Base-by-base conservation (phyloP, 495 filamentous ascomycete genomes). In the Annulohypoxylon stygium region DNA sequence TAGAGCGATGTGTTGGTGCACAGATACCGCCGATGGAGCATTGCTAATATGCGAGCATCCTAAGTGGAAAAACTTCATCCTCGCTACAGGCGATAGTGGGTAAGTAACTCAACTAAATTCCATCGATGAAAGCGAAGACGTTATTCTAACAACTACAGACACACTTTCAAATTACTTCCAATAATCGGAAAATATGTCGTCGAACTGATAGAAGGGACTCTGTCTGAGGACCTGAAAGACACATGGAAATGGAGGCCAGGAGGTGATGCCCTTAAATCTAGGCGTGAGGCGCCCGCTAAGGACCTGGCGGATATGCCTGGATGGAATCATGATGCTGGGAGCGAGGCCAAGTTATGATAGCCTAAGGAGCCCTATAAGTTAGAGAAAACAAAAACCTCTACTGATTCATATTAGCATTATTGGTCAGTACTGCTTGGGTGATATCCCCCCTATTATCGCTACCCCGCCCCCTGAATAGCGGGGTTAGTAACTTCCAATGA, bases 1-100 rank as follows among this genome's bases (percentile, higher is more conserved):
- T 61, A 82, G 81, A 59, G 80, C 76, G n/a, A 69, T 90, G 48
- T 90, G 87, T 65, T 90, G 87, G 86, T 88, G 86, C 77, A 83
- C 84, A 10, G 86, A 88, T 71, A 87, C 83, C 18, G 81, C 80
- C 33, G 86, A 88, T 68, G 84, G 85, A 34, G 80, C 75, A 4
- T 64, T 76, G 62, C 61, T 76, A 4, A 71, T 76, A 7, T 76
- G 75, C 59, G 75, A 76, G 48, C 75, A 76, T 10, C 75, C 75
- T 1, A 71, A 66, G 26, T 76, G 75, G 75, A 74, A 71, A 55
- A 76, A 76, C 39, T 69, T 76, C 54, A 71, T 76, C 43, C 75
- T 76, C 18, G 75, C 75, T 6, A 76, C 75, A 16, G 75, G 75
- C 2, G 75, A 76, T 12, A 76, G 75, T 58, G 75, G 75, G 75